phyloP scores from a whole-genome alignment of 805 yeast species.

The Lipomyces yamadae region DNA sequence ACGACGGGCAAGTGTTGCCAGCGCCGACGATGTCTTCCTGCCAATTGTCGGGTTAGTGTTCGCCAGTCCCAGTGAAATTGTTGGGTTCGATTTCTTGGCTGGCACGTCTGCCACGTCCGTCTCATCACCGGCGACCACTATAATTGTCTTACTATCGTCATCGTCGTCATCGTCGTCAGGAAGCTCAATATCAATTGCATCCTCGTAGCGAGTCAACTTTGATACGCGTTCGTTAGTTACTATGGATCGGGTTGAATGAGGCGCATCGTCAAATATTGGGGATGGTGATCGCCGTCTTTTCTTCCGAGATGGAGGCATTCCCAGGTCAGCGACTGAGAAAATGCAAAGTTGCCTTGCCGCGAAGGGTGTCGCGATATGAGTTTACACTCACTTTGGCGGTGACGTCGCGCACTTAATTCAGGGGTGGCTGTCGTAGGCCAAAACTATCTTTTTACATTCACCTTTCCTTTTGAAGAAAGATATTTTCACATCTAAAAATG shows the following conservation, averaged over 20 bases:
- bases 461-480: too few relatives aligned
- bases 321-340: background rate
- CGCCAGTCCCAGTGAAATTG: background rate
- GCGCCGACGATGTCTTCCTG: constrained; percentile 1
- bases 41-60: background rate
- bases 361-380: background rate
- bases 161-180: constrained; percentile 5
- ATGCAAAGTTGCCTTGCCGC: background rate
- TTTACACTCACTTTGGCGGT: background rate
- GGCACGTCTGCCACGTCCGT: background rate
- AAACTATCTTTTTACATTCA: too few relatives aligned
- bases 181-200: background rate
- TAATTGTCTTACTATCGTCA: background rate
- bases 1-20: background rate
- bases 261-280: background rate
- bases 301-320: background rate
- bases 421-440: background rate
- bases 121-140: background rate
- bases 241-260: background rate
- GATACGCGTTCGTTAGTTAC: background rate
- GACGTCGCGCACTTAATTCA: background rate
- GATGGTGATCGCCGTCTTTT: background rate
- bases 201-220: background rate
- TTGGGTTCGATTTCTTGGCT: background rate
- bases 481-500: background rate